phyloP scores from a whole-genome alignment of 306 rosid genomes.

The Vigna angularis region DNA sequence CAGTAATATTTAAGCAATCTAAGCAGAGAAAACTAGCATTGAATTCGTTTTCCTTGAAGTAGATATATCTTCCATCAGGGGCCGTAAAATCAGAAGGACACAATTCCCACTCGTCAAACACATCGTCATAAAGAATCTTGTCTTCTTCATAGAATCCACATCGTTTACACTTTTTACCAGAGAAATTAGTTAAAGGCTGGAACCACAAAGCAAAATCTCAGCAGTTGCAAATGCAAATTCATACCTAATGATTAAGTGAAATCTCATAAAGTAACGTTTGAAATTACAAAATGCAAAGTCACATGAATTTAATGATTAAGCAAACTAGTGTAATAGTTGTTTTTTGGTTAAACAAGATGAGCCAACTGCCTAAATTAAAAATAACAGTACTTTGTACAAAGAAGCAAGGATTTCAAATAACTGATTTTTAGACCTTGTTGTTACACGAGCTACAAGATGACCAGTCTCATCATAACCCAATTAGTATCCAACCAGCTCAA shows the following conservation, averaged over 20 bases:
- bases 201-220: conserved; percentile 49
- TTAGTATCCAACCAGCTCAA: background rate
- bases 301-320: conserved; percentile 24
- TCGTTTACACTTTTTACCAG: conserved; percentile 76
- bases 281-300: conserved; percentile 29
- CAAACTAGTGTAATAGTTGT: background rate
- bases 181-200: conserved; percentile 83
- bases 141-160: conserved; percentile 94
- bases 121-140: conserved; percentile 61
- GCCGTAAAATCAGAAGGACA: conserved; percentile 81
- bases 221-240: conserved; percentile 15
- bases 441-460: background rate
- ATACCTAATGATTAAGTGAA: too few relatives aligned
- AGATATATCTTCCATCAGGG: conserved; percentile 63
- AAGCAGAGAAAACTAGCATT: conserved; percentile 73
- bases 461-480: background rate
- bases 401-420: conserved; percentile 22
- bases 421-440: background rate
- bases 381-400: background rate
- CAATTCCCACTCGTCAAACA: conserved; percentile 90
- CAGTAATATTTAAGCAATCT: conserved; percentile 55
- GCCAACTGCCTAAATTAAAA: background rate
- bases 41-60: conserved; percentile 67
- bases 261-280: conserved; percentile 15
- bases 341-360: background rate